These are phyloP conservation scores for Thamnidium elegans DNA, from an alignment of 192 early-diverging fungal species.

Conservation along the genomic window DNA sequence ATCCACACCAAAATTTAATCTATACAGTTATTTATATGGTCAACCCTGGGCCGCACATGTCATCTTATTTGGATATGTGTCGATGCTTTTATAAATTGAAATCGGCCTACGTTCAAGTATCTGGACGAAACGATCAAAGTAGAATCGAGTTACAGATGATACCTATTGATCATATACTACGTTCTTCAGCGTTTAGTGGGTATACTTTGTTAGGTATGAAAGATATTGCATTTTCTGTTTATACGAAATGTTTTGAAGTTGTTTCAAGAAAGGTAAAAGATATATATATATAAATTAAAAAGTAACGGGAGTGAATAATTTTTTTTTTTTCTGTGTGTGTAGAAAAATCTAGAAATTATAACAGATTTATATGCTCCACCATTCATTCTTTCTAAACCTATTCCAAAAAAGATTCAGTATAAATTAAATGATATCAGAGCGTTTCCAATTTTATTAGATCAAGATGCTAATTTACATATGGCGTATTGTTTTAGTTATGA, in stretches of 20 bases:
- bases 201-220: slow-evolving; percentile 43
- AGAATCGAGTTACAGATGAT: slow-evolving; percentile 42
- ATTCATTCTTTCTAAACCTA: slow-evolving; percentile 40
- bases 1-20: slow-evolving; percentile 7
- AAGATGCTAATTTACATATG: slow-evolving; percentile 40
- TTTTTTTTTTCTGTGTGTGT: no score
- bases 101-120: slow-evolving; percentile 31
- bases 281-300: not conserved
- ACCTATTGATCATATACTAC: slow-evolving; percentile 44
- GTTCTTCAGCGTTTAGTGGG: slow-evolving; percentile 45
- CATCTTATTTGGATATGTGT: slow-evolving; percentile 44
- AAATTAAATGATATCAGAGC: slow-evolving; percentile 31
- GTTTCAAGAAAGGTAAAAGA: no score
- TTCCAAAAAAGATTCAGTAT: slow-evolving; percentile 38
- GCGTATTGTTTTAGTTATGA: slow-evolving; percentile 48
- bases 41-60: slow-evolving; percentile 42
- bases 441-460: slow-evolving; percentile 26
- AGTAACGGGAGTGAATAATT: no score
- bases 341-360: not conserved
- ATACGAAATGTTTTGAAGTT: slow-evolving; percentile 40
- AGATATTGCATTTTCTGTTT: slow-evolving; percentile 52
- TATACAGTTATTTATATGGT: slow-evolving; percentile 49
- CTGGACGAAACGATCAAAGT: slow-evolving; percentile 34
- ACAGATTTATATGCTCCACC: slow-evolving; percentile 35
- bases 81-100: slow-evolving; percentile 47